Base-by-base conservation (phyloP, 208 protist species). In the Herpetomonas muscarum region DNA sequence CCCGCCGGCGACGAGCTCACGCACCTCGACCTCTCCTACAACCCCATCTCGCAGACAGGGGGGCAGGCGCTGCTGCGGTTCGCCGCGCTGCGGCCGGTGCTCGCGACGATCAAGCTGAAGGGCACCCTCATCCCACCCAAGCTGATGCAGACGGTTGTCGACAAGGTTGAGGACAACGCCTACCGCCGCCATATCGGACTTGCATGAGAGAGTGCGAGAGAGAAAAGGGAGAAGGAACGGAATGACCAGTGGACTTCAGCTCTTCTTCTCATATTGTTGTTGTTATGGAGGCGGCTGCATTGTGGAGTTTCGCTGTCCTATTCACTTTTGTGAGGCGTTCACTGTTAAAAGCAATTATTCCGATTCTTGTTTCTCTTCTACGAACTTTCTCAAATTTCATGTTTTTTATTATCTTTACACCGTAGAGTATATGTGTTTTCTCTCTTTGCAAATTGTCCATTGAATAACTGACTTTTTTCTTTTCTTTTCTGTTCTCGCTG, bases 1-100 rank as follows among this genome's bases (percentile, higher is more conserved):
- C 30, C 30, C 13, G 50, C 57, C 12, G 76, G 76, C 1, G 49
- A 24, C 22, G 55, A 64, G 1, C 51, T 84, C 10, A 48, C 34
- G 3, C 62, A 55, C 31, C 57, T 84, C 3, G 68, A 84, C 36
- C 39, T 84, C 9, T 84, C 76, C 3, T 67, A 74, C 60, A 84
- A 84, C 36, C 70, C 66, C 3, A 61, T 84, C 30, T 66, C 76
- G 4, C 53, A 65, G 7, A 32, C 54, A 1, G 60, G 72, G 1
- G 48, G 56, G 12, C 3, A 46, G 26, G 45, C 32, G 15, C 22
- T 84, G 3, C 45, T 74, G 39, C 32, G 53, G 17, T 63, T 84
- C 10, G 30, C 39, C 19, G 29, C 46, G 37, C 39, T 22, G 21
- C 59, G 63, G 5, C 37, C 57, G 3, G 29, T 17, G 15, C 15